phyloP scores from a whole-genome alignment of 2,329 filamentous ascomycete genomes.

The Sporothrix schenckii region DNA sequence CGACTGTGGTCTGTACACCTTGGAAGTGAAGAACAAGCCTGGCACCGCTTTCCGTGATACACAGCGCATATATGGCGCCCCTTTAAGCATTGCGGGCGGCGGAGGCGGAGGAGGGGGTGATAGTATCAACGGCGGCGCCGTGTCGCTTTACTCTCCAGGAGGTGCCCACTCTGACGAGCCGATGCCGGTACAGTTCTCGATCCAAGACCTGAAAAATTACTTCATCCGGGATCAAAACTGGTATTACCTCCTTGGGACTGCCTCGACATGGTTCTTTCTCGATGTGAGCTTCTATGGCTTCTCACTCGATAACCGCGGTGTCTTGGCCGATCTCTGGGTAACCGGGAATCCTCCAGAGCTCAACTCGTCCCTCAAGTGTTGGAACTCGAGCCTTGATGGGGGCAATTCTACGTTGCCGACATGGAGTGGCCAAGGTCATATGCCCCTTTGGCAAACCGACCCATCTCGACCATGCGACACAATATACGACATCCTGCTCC shows the following conservation, averaged over 20 bases:
- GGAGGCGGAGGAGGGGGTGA: slow-evolving; percentile 12
- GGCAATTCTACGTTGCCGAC: slow-evolving; percentile 50
- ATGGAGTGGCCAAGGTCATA: slow-evolving; percentile 45
- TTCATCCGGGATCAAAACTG: slow-evolving; percentile 55
- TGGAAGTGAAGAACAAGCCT: slow-evolving; percentile 66
- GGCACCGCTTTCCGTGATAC: slow-evolving; percentile 62
- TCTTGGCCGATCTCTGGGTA: slow-evolving; percentile 50
- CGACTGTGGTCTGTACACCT: slow-evolving; percentile 66
- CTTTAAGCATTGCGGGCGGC: slow-evolving; percentile 39
- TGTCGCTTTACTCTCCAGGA: slow-evolving; percentile 43
- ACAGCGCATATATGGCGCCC: slow-evolving; percentile 58
- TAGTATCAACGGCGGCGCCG: slow-evolving; percentile 35
- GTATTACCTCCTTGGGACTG: slow-evolving; percentile 50
- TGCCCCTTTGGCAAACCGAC: slow-evolving; percentile 57
- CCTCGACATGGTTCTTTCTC: slow-evolving; percentile 57
- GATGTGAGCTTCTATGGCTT: slow-evolving; percentile 63
- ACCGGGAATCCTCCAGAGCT: slow-evolving; percentile 44
- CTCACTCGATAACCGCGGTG: slow-evolving; percentile 52
- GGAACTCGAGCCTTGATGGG: slow-evolving; percentile 50
- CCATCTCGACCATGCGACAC: slow-evolving; percentile 53
- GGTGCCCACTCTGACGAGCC: slow-evolving; percentile 38
- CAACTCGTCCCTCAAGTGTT: slow-evolving; percentile 49
- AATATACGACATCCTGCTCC: slow-evolving; percentile 55
- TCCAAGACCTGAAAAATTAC: slow-evolving; percentile 53
- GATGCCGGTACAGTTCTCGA: slow-evolving; percentile 54